phyloP scores from a whole-genome alignment of 192 early-diverging fungal genomes.

The Coemansia sp. region DNA sequence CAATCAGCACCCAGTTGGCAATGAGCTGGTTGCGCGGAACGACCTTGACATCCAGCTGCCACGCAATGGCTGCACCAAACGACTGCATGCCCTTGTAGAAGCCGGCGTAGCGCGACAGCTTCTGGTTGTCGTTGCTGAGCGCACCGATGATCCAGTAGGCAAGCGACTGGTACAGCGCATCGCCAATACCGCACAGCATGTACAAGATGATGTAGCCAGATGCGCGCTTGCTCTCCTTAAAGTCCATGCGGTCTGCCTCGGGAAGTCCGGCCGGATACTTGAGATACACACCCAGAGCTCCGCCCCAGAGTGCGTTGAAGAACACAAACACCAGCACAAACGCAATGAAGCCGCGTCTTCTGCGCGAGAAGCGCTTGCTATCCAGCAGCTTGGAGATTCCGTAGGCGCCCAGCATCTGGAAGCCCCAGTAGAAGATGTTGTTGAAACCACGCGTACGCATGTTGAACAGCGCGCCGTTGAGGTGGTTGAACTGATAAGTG shows the following conservation, averaged over 20 bases:
- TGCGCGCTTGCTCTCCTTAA: slow-evolving; percentile 52
- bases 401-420: slow-evolving; percentile 75
- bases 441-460: slow-evolving; percentile 76
- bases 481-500: slow-evolving; percentile 75
- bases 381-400: slow-evolving; percentile 71
- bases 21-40: slow-evolving; percentile 55
- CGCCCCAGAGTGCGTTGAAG: slow-evolving; percentile 67
- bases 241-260: slow-evolving; percentile 44
- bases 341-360: slow-evolving; percentile 64
- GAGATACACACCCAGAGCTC: slow-evolving; percentile 63
- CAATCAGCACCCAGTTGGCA: slow-evolving; percentile 62
- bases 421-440: slow-evolving; percentile 80
- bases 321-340: slow-evolving; percentile 51
- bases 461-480: slow-evolving; percentile 73
- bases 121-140: slow-evolving; percentile 76
- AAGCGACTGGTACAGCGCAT: slow-evolving; percentile 81
- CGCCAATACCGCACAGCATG: slow-evolving; percentile 72
- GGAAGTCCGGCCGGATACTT: slow-evolving; percentile 47
- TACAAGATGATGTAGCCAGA: slow-evolving; percentile 69
- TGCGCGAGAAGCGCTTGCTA: slow-evolving; percentile 55
- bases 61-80: slow-evolving; percentile 69
- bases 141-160: slow-evolving; percentile 88
- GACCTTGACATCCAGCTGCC: slow-evolving; percentile 64
- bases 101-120: slow-evolving; percentile 72
- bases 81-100: slow-evolving; percentile 94